These are phyloP conservation scores for Scleroderma citrinum DNA, from an alignment of 768 basidiomycete genomes.

Conservation along the genomic window DNA sequence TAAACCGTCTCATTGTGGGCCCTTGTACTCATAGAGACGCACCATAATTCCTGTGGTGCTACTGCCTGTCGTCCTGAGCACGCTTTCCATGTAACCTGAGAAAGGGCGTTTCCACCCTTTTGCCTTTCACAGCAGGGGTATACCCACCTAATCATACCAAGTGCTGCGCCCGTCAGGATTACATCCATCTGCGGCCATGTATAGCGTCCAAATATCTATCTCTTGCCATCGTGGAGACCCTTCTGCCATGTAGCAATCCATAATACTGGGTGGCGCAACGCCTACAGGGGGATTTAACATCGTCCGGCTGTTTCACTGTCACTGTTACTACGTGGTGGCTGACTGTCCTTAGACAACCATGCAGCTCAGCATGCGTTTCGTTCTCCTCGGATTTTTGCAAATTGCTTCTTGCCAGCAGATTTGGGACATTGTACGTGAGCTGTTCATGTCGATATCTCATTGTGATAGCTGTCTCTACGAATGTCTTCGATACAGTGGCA, in stretches of 20 bases:
- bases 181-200: no score
- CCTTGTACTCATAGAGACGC: no score
- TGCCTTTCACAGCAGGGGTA: no score
- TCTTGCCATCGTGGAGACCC: not conserved
- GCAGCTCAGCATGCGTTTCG: not conserved
- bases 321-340: not conserved
- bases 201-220: no score
- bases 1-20: no score
- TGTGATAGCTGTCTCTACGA: slow-evolving; percentile 1
- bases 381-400: slow-evolving; percentile 15
- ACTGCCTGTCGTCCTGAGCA: no score
- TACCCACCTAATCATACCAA: no score
- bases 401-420: slow-evolving; percentile 43
- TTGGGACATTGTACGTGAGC: slow-evolving; percentile 42
- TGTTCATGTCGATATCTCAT: not conserved
- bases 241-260: not conserved
- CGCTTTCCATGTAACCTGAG: no score
- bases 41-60: no score
- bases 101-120: no score
- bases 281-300: not conserved
- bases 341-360: not conserved
- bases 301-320: not conserved
- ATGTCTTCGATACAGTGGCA: slow-evolving; percentile 41
- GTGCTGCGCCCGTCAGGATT: no score
- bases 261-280: not conserved